These are phyloP conservation scores for Lactarius evosmus DNA, from an alignment of 768 basidiomycete species.

Conservation along the genomic window DNA sequence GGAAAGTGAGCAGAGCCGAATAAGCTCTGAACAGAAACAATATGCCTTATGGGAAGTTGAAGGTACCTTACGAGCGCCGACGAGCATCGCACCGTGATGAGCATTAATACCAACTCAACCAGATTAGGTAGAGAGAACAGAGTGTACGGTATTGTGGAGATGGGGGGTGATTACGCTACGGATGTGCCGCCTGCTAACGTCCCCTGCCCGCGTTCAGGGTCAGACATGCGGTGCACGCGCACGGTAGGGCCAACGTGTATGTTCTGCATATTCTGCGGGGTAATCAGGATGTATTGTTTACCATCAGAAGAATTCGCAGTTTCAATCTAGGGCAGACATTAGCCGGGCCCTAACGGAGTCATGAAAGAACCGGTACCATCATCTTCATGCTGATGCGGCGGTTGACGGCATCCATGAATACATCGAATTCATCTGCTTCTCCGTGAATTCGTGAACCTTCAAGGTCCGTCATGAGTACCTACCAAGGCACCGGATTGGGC, in stretches of 20 bases:
- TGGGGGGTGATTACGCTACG: constrained; percentile 9
- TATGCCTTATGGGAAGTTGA: not conserved
- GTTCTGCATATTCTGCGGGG: constrained; percentile 89
- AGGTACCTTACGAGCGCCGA: constrained; percentile 1
- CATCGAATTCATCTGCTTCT: constrained; percentile 87
- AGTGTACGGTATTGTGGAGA: not conserved
- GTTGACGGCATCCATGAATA: constrained; percentile 95
- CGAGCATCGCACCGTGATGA: constrained; percentile 3
- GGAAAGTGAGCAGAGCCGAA: not conserved
- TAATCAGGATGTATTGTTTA: constrained; percentile 94
- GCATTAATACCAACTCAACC: not conserved
- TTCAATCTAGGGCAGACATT: constrained; percentile 57
- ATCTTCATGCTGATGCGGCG: constrained; percentile 92
- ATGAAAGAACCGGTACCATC: constrained; percentile 56
- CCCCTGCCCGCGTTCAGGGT: constrained; percentile 69
- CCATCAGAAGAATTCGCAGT: constrained; percentile 83
- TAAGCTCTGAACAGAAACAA: not conserved
- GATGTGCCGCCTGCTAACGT: constrained; percentile 37
- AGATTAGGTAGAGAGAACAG: not conserved
- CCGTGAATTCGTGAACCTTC: constrained; percentile 10
- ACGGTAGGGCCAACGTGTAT: constrained; percentile 65
- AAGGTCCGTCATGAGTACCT: constrained; percentile 27
- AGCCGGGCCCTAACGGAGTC: constrained; percentile 8
- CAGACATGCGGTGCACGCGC: constrained; percentile 71
- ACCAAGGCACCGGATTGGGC: constrained; percentile 91